phyloP scores from a whole-genome alignment of 2,329 filamentous ascomycete species.

The Claviceps pazoutovae region DNA sequence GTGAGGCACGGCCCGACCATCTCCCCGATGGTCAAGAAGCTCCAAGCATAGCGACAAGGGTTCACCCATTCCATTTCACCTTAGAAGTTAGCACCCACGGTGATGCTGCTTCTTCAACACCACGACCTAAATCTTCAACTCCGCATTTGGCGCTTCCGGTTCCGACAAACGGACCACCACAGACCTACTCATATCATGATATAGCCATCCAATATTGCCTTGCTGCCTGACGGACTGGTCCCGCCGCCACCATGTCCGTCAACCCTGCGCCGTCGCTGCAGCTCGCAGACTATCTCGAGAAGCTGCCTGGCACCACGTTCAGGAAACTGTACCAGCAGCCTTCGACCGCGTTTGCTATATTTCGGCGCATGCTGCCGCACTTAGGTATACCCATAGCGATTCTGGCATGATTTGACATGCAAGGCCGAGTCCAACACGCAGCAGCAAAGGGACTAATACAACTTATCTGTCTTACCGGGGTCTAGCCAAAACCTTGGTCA shows the following conservation, averaged over 20 bases:
- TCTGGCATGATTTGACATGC: neutral
- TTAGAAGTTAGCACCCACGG: too few relatives aligned
- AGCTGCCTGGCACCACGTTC: constrained; percentile 79
- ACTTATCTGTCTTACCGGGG: neutral
- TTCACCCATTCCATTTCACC: neutral
- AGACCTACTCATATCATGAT: constrained; percentile 6
- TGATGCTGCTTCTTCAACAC: neutral
- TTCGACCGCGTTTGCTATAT: constrained; percentile 87
- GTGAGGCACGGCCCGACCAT: neutral
- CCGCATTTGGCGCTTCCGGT: neutral
- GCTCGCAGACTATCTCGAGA: constrained; percentile 83
- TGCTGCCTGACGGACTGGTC: constrained; percentile 14
- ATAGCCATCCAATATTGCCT: constrained; percentile 2
- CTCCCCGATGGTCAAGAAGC: neutral
- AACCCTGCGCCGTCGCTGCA: constrained; percentile 36
- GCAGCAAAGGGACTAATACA: neutral
- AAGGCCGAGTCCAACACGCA: neutral
- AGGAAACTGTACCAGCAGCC: constrained; percentile 89
- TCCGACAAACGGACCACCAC: neutral
- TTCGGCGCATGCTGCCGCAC: constrained; percentile 90
- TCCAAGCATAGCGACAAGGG: neutral
- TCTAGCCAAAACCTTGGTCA: constrained; percentile 83
- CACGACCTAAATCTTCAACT: neutral
- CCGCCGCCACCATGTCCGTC: constrained; percentile 29
- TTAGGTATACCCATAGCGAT: constrained; percentile 43